phyloP scores from a whole-genome alignment of 129 eudicot species.

The Erigeron canadensis region DNA sequence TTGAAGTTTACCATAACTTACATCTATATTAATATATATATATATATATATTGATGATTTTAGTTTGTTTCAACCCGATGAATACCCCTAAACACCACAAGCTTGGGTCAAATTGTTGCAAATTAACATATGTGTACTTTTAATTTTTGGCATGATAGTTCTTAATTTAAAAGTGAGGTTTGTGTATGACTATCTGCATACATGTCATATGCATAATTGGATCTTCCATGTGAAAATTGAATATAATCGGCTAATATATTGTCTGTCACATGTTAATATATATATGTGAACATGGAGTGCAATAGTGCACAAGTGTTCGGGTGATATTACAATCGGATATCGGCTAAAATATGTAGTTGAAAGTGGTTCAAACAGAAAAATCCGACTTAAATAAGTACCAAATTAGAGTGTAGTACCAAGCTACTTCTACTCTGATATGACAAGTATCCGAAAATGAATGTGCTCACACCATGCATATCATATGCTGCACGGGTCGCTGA shows the following conservation, averaged over 20 bases:
- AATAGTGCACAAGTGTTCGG: not conserved
- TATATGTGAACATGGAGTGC: not conserved
- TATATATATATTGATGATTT: too few species aligned
- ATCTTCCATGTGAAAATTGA: not conserved
- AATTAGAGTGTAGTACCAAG: constrained; percentile 1
- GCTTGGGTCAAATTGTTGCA: too few species aligned
- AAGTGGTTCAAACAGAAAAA: not conserved
- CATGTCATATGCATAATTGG: not conserved
- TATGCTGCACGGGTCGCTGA: not conserved
- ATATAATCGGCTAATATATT: not conserved
- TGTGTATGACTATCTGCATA: not conserved
- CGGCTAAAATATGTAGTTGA: too few species aligned
- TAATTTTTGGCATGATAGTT: not conserved
- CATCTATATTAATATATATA: too few species aligned
- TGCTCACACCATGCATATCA: not conserved
- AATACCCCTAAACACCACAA: too few species aligned
- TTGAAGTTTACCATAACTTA: too few species aligned
- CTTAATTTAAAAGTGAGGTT: too few species aligned
- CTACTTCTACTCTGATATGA: constrained; percentile 13
- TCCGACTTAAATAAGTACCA: not conserved
- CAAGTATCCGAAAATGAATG: not conserved
- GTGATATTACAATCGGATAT: not conserved
- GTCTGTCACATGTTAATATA: not conserved
- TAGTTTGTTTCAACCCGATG: too few species aligned
- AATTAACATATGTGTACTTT: not conserved